Percentiles rank a stretch among this genome's conserved stretches.
Conservation (phyloP, 495 filamentous ascomycete genomes). For the Barbatosphaeria neglecta region DNA sequence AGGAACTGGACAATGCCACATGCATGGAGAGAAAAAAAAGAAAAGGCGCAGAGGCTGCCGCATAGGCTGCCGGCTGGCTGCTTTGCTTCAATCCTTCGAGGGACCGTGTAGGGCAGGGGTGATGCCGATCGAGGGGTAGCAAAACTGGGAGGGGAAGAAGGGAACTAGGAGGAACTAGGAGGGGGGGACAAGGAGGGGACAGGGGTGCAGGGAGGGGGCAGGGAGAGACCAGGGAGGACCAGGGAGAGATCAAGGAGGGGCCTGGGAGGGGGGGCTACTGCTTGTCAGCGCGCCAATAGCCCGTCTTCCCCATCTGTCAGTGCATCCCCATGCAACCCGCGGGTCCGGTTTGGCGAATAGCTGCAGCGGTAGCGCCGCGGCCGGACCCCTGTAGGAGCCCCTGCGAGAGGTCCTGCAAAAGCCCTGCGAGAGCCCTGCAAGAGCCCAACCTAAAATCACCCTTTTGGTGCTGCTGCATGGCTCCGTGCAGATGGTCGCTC, state of each 20-base stretch:
- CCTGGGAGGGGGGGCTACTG: too few species aligned
- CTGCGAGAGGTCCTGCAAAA: too few species aligned
- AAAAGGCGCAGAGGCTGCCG: neutral
- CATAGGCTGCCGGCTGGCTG: neutral
- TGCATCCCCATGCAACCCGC: constrained; percentile 1
- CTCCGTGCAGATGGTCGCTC: neutral
- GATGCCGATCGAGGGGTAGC: neutral
- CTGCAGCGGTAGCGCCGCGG: neutral
- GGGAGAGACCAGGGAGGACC: too few species aligned
- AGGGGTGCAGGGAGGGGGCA: too few species aligned
- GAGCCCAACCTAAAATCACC: neutral
- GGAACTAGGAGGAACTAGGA: neutral
- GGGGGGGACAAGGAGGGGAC: neutral
- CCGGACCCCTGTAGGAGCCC: neutral
- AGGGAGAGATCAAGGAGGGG: too few species aligned
- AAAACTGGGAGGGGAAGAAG: neutral
- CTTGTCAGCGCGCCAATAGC: neutral
- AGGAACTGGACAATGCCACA: too few species aligned
- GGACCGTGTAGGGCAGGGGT: neutral
- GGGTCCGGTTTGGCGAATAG: constrained; percentile 1
- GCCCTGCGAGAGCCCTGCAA: too few species aligned
- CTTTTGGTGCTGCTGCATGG: constrained; percentile 10
- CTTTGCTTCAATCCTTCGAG: neutral
- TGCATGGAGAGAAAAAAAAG: too few species aligned
- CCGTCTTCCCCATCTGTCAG: neutral